Conservation (phyloP, 2,329 filamentous ascomycete species). For the Scolecobasidium constrictum region DNA sequence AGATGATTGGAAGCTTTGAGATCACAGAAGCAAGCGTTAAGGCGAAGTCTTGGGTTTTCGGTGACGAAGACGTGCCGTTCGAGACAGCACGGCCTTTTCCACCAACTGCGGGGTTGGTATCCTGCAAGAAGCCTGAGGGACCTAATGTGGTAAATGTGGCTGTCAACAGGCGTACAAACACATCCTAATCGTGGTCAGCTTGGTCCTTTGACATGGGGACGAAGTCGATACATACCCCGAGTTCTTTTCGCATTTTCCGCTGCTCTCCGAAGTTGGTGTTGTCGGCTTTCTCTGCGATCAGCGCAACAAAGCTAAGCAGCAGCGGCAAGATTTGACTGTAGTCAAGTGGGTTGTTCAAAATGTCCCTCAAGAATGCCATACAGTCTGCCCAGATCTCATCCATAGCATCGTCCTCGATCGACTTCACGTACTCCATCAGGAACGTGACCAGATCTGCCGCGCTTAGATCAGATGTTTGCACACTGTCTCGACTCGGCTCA, state of each 20-base stretch:
- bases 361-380: slow-evolving; percentile 77
- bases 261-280: slow-evolving; percentile 97
- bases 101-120: slow-evolving; percentile 29
- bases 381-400: slow-evolving; percentile 98
- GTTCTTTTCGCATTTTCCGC: slow-evolving; percentile 77
- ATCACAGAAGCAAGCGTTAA: slow-evolving; percentile 69
- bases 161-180: slow-evolving; percentile 77
- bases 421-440: slow-evolving; percentile 77
- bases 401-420: slow-evolving; percentile 91
- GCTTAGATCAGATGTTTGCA: slow-evolving; percentile 71
- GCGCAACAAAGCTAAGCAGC: slow-evolving; percentile 77
- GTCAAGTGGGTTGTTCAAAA: slow-evolving; percentile 87
- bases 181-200: slow-evolving; percentile 48
- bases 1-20: slow-evolving; percentile 68
- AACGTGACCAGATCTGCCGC: slow-evolving; percentile 82
- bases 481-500: slow-evolving; percentile 72
- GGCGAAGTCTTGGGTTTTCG: slow-evolving; percentile 50
- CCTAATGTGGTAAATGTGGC: slow-evolving; percentile 89
- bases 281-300: slow-evolving; percentile 88
- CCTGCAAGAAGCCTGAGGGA: slow-evolving; percentile 60
- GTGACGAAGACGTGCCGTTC: slow-evolving; percentile 25
- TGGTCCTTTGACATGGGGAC: too few relatives aligned
- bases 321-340: slow-evolving; percentile 83
- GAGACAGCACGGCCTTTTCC: slow-evolving; percentile 16
- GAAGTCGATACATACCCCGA: slow-evolving; percentile 56